These are phyloP conservation scores for Solanum habrochaites DNA, from an alignment of 257 asterid species.

Conservation along the genomic window DNA sequence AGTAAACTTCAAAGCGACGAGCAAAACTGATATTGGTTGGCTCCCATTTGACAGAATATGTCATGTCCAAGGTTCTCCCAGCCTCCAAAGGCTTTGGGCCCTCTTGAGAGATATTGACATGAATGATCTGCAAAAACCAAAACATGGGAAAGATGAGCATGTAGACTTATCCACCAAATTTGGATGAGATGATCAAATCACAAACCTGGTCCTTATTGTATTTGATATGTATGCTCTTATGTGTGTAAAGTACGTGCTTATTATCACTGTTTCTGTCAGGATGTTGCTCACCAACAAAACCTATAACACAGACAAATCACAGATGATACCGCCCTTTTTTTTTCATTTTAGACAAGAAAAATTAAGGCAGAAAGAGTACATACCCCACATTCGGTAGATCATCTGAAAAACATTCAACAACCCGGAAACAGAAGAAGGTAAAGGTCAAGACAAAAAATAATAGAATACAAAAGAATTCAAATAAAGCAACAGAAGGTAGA, in stretches of 20 bases:
- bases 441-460: not conserved
- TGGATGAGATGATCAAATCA: not conserved
- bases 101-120: constrained; percentile 89
- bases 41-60: constrained; percentile 86
- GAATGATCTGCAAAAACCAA: constrained; percentile 61
- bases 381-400: constrained; percentile 98
- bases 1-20: constrained; percentile 89
- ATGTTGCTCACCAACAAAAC: constrained; percentile 43
- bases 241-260: constrained; percentile 42
- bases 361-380: constrained; percentile 7
- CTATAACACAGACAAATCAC: constrained; percentile 7
- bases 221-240: constrained; percentile 32
- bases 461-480: not conserved
- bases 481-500: not conserved
- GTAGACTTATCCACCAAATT: not conserved
- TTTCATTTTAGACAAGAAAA: not conserved
- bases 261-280: constrained; percentile 38
- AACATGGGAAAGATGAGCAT: constrained; percentile 2
- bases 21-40: constrained; percentile 76
- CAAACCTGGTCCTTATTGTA: constrained; percentile 48
- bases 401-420: constrained; percentile 43
- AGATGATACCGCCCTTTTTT: not conserved
- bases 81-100: constrained; percentile 69
- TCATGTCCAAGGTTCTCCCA: constrained; percentile 65
- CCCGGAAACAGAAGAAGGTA: constrained; percentile 10